Evolutionary conservation across 2,329 filamentous ascomycete species (phyloP).

Genomic region (Epichloe uncinata): DNA sequence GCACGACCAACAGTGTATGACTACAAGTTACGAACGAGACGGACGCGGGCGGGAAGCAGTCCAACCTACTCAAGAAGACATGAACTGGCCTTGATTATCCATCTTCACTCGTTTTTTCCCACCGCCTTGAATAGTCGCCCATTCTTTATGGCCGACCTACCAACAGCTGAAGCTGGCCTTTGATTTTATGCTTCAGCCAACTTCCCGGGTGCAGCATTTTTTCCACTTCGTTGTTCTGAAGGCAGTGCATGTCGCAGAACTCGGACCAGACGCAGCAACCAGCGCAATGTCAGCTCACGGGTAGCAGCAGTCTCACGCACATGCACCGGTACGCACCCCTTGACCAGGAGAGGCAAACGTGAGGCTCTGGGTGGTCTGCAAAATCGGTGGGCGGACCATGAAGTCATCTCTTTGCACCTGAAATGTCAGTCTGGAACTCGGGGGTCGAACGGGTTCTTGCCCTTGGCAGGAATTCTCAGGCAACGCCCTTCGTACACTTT

Average conservation of each 20-base stretch:
- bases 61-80: neutral
- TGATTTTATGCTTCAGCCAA: neutral
- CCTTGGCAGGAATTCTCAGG: no score
- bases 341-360: neutral
- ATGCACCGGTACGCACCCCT: no score
- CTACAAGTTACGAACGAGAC: neutral
- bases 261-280: neutral
- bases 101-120: neutral
- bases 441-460: no score
- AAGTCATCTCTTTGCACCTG: neutral
- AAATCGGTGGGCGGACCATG: neutral
- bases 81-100: neutral
- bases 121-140: no score
- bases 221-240: neutral
- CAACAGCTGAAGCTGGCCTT: neutral
- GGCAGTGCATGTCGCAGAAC: slow-evolving; percentile 4
- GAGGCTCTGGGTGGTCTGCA: neutral
- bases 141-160: no score
- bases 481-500: no score
- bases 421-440: neutral
- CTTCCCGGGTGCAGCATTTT: neutral
- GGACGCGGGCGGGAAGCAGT: neutral
- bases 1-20: neutral
- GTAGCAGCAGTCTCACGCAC: neutral
- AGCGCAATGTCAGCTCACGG: neutral